These are phyloP conservation scores for Tuber umbilicatum DNA, from an alignment of 495 filamentous ascomycete species.

Conservation along the genomic window DNA sequence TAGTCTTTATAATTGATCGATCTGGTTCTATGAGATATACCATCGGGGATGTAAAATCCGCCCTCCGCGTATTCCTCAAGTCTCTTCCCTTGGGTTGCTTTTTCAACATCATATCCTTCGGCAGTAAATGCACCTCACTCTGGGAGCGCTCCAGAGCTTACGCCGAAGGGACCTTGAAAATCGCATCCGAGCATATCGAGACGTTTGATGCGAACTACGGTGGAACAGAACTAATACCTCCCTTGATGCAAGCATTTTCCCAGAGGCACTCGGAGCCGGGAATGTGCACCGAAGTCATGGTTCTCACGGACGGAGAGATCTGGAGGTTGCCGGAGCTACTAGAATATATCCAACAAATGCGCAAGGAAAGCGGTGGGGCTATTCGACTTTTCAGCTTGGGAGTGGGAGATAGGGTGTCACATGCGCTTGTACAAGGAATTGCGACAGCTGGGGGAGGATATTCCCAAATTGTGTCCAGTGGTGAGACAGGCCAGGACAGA, in stretches of 20 bases:
- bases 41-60: conserved; percentile 52
- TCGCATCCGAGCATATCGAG: conserved; percentile 50
- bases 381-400: conserved; percentile 61
- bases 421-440: conserved; percentile 60
- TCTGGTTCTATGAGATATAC: conserved; percentile 58
- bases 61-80: conserved; percentile 60
- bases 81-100: conserved; percentile 59
- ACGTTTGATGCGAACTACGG: conserved; percentile 51
- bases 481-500: conserved; percentile 42
- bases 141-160: conserved; percentile 56
- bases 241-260: conserved; percentile 46
- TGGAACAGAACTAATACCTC: conserved; percentile 56
- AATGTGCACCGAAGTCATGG: conserved; percentile 54
- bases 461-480: conserved; percentile 51
- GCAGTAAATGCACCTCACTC: conserved; percentile 49
- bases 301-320: conserved; percentile 66
- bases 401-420: conserved; percentile 57
- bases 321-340: conserved; percentile 53
- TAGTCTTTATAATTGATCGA: conserved; percentile 64
- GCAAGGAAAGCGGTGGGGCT: conserved; percentile 46
- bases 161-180: conserved; percentile 47
- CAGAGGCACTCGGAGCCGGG: conserved; percentile 41
- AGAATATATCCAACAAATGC: conserved; percentile 48
- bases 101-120: conserved; percentile 73
- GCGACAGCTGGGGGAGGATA: conserved; percentile 61